Base-by-base conservation (phyloP, 148 eudicot genomes). In the Diospyros kaki region DNA sequence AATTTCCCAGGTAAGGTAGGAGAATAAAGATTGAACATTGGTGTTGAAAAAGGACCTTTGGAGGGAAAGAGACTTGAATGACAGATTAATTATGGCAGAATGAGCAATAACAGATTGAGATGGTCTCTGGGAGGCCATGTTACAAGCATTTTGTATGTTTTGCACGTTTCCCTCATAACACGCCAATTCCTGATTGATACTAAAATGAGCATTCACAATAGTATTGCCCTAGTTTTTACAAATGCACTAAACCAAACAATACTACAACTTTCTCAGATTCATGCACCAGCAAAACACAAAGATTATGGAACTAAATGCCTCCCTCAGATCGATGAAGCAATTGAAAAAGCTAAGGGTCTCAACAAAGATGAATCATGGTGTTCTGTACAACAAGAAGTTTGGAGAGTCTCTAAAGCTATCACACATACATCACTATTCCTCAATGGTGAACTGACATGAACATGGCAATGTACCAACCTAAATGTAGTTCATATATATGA, bases 41-140 rank as follows among this genome's bases (percentile, higher is more conserved):
- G 73, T 73, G 75, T 64, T 74, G 81, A 87, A 72, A 76, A 82
- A 60, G 54, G 71, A 72, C 14, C 53, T 55, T 43, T 73, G 73
- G 80, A 78, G 83, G 78, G 84, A 78, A 48, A 85, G 90, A 75
- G 86, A 84, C 65, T 45, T 89, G 73, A 89, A 85, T 69, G 93
- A 87, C 83, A 81, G 90, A 71, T 76, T 85, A 51, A 86, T 87
- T 83, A 85, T 89, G 93, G 80, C 90, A 40, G 93, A 87, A 48
- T 85, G 88, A 73, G 93, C 88, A 58, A 82, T 86, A 48, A 83
- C 84, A 64, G 87, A 85, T 66, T 60, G 83, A 38, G 90, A 87
- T 58, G 90, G 93, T 89, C 71, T 39, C 81, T 28, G 90, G 88
- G 76, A 85, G 90, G 54, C 76, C 82, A 65, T 84, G 93, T 90